phyloP scores from a whole-genome alignment of 2,329 filamentous ascomycete species.

The Coleophoma eucalyptorum region DNA sequence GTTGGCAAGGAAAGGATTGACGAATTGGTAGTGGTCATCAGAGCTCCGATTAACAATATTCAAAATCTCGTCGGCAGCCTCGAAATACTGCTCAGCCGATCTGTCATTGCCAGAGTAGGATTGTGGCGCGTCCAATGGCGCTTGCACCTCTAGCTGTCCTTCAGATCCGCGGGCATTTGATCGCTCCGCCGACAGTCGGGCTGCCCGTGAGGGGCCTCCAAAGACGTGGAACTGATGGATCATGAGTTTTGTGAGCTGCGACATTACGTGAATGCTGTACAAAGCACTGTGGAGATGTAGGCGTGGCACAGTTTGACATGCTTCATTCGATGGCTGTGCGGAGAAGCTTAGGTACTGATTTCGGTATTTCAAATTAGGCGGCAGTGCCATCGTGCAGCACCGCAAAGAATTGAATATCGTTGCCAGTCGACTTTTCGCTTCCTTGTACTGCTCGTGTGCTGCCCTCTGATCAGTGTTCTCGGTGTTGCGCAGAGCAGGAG shows the following conservation, averaged over 20 bases:
- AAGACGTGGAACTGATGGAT: constrained; percentile 13
- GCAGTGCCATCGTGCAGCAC: constrained; percentile 27
- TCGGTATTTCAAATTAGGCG: constrained; percentile 23
- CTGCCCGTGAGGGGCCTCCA: constrained; percentile 3
- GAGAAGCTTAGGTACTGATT: constrained; percentile 27
- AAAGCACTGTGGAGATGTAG: constrained; percentile 25
- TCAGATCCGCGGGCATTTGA: not conserved
- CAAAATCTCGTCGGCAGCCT: constrained; percentile 4
- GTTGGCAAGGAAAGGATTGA: constrained; percentile 7
- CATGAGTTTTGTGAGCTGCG: constrained; percentile 5
- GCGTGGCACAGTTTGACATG: too few relatives aligned
- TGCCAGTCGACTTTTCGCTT: constrained; percentile 17
- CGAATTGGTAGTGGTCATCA: constrained; percentile 1
- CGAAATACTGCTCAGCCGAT: constrained; percentile 4
- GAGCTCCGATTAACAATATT: not conserved
- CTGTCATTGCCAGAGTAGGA: not conserved
- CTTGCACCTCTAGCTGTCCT: too few relatives aligned
- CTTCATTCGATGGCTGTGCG: not conserved
- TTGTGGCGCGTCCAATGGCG: not conserved
- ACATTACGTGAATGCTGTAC: constrained; percentile 8
- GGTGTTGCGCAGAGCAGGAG: not conserved
- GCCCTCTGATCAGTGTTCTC: too few relatives aligned
- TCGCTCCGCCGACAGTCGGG: not conserved
- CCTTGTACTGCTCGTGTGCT: not conserved
- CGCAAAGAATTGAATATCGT: constrained; percentile 27